Base-by-base conservation (phyloP, 345 rosid species). In the Geranium brycei region DNA sequence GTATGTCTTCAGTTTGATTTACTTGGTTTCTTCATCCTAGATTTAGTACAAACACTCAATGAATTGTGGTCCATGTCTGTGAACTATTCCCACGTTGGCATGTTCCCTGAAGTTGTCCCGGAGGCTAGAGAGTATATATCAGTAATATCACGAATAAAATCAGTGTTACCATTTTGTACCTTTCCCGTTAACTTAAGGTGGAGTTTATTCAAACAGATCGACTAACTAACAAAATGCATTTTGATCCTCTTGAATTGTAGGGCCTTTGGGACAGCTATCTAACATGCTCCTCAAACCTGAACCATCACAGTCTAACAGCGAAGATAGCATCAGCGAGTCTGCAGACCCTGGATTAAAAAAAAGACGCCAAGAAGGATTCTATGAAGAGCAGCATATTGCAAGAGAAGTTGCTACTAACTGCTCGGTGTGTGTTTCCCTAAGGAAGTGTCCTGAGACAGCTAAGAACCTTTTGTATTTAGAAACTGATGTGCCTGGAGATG, bases 401-500 rank as follows among this genome's bases (percentile, higher is more conserved):
- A 87, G 86, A 78, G 70, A 64, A 73, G 73, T 83, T 66, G 59
- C 82, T 62, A 31, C 77, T 62, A 74, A 65, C 62, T 79, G 78
- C 75, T 76, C 83, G 18, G 81, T 82, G 79, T 80, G 73, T 69
- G 84, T 89, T 70, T 76, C 83, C 63, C 88, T 83, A 58, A 83
- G 72, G 71, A 86, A 80, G 72, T 83, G 97, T 66, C 75, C 82
- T 19, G 77, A 84, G 75, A 83, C 85, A 59, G 79, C 77, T 51
- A 89, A 79, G 73, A 81, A 75, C 78, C 73, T 87, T 64, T 66
- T 89, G 41, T 73, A 67, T 62, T 67, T 92, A 66, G 97, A 87
- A 67, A 86, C 91, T 64, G 96, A 89, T 86, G 70, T 89, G 57
- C 84, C 85, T 31, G 97, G 86, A 81, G 86, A 87, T 77, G 95